Percentiles rank a stretch among this genome's conserved stretches.
These are phyloP conservation scores for Hypoxylon sp. DNA, from an alignment of 2,329 filamentous ascomycete genomes.

Conservation along the genomic window DNA sequence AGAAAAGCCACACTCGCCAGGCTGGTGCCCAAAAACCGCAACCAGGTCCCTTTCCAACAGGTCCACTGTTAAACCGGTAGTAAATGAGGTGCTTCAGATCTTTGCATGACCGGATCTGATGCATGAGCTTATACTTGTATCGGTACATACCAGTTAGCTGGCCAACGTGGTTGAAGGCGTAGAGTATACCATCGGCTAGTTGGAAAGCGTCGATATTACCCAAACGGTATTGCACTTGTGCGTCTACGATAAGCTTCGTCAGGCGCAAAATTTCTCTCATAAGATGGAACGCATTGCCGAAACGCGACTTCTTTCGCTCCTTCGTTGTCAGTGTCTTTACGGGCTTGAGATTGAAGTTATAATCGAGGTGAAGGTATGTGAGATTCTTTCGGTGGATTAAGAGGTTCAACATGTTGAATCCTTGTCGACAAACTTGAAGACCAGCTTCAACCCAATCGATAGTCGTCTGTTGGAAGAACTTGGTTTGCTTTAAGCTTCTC, in stretches of 20 bases:
- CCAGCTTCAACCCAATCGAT: conserved; percentile 99
- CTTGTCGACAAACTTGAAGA: conserved; percentile 96
- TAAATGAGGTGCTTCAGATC: conserved; percentile 99
- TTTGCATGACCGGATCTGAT: conserved; percentile 98
- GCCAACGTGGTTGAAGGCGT: conserved; percentile 98
- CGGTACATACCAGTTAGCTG: conserved; percentile 99
- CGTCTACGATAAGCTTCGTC: conserved; percentile 98
- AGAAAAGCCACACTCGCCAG: conserved; percentile 99
- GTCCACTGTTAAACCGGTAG: conserved; percentile 97
- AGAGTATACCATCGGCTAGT: conserved; percentile 97
- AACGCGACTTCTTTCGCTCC: conserved; percentile 98
- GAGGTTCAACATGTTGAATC: conserved; percentile 99
- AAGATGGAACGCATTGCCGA: conserved; percentile 98
- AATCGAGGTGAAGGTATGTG: conserved; percentile 97
- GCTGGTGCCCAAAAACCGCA: conserved; percentile 99
- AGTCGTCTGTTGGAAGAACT: conserved; percentile 99
- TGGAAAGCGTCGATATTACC: conserved; percentile 99
- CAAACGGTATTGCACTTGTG: conserved; percentile 96
- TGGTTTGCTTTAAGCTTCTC: conserved; percentile 91
- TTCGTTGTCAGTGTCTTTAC: conserved; percentile 99
- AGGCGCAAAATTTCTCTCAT: conserved; percentile 98
- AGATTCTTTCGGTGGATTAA: conserved; percentile 98
- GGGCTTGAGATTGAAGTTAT: conserved; percentile 99
- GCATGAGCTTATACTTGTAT: conserved; percentile 99
- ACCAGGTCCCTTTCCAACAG: conserved; percentile 96